A percentile compares a stretch with the other conserved stretches of the same genome.
Evolutionary conservation across 805 yeast species (phyloP).

Genomic region (Debaryomyces maramus): DNA sequence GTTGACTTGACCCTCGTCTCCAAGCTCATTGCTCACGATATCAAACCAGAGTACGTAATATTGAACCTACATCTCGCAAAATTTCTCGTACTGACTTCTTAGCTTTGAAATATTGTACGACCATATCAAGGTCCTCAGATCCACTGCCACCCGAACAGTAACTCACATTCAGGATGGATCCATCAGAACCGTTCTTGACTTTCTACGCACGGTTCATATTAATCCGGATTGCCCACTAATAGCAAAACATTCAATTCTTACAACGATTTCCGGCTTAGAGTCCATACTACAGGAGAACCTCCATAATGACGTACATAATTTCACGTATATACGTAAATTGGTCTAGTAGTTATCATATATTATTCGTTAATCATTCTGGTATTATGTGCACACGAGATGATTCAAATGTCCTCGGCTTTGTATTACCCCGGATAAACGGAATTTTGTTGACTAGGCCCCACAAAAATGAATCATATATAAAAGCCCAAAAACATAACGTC

Average conservation of each 20-base stretch:
- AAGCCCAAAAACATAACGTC: conserved; percentile 1
- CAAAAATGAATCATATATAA: conserved; percentile 1
- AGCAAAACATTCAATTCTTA: neutral
- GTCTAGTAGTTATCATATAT: neutral
- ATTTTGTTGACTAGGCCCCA: neutral
- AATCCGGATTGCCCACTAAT: neutral
- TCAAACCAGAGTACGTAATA: neutral
- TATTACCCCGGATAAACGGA: conserved; percentile 22
- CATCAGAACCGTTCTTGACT: conserved; percentile 2
- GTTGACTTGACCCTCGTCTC: conserved; percentile 1
- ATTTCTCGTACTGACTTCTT: neutral
- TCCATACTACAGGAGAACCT: conserved; percentile 3
- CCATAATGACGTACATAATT: neutral
- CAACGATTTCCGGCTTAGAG: conserved; percentile 3
- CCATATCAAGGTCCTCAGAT: neutral
- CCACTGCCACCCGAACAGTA: neutral
- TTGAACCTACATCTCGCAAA: neutral
- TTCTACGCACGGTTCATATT: conserved; percentile 3
- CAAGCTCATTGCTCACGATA: neutral
- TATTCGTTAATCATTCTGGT: neutral
- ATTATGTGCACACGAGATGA: neutral
- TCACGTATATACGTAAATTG: neutral
- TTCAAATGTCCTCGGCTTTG: neutral
- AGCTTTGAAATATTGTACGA: conserved; percentile 1
- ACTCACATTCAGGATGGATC: conserved; percentile 1